Conservation (phyloP, 1,284 basidiomycete genomes). For the Pascua guehoae region DNA sequence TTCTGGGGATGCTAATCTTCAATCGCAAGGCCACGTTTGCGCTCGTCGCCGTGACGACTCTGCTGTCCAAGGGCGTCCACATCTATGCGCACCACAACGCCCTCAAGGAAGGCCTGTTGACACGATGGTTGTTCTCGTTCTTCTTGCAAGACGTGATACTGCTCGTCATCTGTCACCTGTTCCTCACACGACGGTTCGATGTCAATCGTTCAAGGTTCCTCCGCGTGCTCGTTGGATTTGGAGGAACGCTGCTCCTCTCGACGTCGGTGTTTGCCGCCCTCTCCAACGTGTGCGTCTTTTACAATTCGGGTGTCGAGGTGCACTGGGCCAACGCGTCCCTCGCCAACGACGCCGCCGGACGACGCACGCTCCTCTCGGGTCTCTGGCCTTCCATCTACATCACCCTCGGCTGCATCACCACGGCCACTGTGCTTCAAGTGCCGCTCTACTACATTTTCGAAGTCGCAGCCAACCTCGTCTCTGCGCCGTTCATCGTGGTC, state of each 20-base stretch:
- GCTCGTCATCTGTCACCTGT: not conserved
- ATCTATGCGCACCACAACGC: not conserved
- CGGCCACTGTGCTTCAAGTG: not conserved
- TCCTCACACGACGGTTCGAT: not conserved
- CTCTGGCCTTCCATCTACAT: not conserved
- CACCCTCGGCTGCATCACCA: not conserved
- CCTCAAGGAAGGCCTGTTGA: not conserved
- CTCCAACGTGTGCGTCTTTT: slow-evolving; percentile 1
- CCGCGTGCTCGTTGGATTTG: not conserved
- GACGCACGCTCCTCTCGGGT: not conserved
- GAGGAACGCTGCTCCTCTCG: not conserved
- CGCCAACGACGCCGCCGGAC: slow-evolving; percentile 1
- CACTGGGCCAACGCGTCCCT: not conserved
- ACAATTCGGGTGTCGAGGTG: not conserved
- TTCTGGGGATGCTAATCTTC: not conserved
- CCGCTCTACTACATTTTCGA: not conserved
- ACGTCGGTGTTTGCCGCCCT: not conserved
- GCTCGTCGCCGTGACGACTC: not conserved
- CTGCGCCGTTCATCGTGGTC: not conserved
- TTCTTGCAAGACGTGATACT: not conserved
- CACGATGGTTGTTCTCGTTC: not conserved
- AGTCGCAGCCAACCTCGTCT: not conserved
- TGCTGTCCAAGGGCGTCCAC: not conserved
- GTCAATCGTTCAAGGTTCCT: not conserved
- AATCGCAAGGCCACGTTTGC: slow-evolving; percentile 1